A percentile compares a stretch with the other conserved stretches of the same genome.
Evolutionary conservation across 805 yeast genomes (phyloP).

Genomic region (Candida peoriensis): DNA sequence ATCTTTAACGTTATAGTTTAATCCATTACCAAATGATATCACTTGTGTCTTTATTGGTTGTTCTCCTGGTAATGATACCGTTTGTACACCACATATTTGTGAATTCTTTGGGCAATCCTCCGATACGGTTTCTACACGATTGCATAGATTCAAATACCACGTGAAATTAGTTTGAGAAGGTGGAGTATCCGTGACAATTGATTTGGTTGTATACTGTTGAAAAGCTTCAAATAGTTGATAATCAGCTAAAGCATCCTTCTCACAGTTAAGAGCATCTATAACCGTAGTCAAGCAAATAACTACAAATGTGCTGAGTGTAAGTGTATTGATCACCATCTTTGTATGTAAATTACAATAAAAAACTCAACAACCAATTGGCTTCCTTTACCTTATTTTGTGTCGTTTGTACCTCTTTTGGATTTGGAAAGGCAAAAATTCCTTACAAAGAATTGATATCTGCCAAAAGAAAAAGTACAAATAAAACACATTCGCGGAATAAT

Average conservation of each 20-base stretch:
- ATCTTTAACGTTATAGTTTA: slow-evolving; percentile 29
- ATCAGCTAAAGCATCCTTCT: slow-evolving; percentile 14
- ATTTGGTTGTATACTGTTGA: slow-evolving; percentile 43
- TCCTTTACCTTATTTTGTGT: too few species aligned
- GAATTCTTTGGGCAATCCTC: slow-evolving; percentile 62
- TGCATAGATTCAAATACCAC: slow-evolving; percentile 75
- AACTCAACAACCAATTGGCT: too few species aligned
- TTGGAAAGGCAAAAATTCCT: too few species aligned
- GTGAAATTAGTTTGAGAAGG: slow-evolving; percentile 61
- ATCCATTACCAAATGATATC: slow-evolving; percentile 47
- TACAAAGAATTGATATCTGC: too few species aligned
- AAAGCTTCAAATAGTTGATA: slow-evolving; percentile 26
- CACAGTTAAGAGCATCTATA: slow-evolving; percentile 15
- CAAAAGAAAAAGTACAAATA: too few species aligned
- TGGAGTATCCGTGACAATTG: slow-evolving; percentile 55
- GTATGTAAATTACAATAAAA: too few species aligned
- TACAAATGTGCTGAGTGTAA: too few species aligned
- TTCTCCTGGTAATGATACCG: slow-evolving; percentile 44
- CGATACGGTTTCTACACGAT: slow-evolving; percentile 30
- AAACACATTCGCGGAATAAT: too few species aligned
- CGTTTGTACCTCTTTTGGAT: too few species aligned
- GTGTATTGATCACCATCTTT: too few species aligned
- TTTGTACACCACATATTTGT: slow-evolving; percentile 73
- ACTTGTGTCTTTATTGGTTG: slow-evolving; percentile 52
- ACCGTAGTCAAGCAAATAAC: too few species aligned